A percentile compares a stretch with the other conserved stretches of the same genome.
These are phyloP conservation scores for Exophiala alcalophila DNA, from an alignment of 2,329 filamentous ascomycete species.

Conservation along the genomic window DNA sequence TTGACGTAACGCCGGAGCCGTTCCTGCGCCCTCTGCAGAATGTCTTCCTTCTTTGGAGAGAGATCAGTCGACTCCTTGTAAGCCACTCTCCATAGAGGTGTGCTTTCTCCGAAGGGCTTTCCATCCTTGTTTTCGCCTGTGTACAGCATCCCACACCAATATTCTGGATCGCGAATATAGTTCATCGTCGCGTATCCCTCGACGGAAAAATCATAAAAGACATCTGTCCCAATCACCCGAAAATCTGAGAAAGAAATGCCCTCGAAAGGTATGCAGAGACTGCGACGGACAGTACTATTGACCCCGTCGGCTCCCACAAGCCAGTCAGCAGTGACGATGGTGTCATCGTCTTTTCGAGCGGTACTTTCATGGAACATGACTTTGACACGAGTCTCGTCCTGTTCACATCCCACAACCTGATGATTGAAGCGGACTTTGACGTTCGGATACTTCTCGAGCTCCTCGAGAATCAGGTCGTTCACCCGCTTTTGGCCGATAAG, in stretches of 20 bases:
- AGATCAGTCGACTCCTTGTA: not conserved
- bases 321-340: constrained; percentile 8
- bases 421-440: constrained; percentile 14
- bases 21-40: not conserved
- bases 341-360: constrained; percentile 7
- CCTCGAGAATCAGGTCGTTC: constrained; percentile 11
- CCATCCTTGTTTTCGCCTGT: constrained; percentile 6
- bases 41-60: not conserved
- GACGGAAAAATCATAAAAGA: constrained; percentile 23
- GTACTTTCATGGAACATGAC: no score
- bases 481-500: constrained; percentile 15
- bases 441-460: constrained; percentile 11
- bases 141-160: constrained; percentile 25
- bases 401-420: constrained; percentile 6
- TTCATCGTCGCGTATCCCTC: constrained; percentile 18
- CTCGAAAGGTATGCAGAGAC: constrained; percentile 23
- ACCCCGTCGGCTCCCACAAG: constrained; percentile 20
- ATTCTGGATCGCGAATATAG: constrained; percentile 20
- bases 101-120: not conserved
- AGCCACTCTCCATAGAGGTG: not conserved
- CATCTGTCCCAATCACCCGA: constrained; percentile 21
- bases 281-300: constrained; percentile 11
- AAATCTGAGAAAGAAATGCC: constrained; percentile 26
- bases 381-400: constrained; percentile 6
- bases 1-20: constrained; percentile 8